Conservation (phyloP, 495 filamentous ascomycete species). For the Choiromyces venosus region DNA sequence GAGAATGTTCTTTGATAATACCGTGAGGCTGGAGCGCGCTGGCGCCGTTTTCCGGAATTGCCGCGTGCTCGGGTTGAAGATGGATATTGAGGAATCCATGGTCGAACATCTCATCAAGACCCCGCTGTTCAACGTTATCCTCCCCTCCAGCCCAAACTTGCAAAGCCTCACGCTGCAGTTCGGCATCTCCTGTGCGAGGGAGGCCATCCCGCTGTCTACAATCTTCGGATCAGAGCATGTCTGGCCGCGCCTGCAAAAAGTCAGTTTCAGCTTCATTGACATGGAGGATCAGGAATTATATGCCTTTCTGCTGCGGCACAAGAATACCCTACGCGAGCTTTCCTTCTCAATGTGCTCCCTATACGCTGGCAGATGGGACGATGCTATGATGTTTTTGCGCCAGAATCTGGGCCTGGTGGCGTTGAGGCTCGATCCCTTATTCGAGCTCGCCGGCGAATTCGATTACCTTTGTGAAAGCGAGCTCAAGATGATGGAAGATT, state of each 20-base stretch:
- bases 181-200: conserved; percentile 12
- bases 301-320: conserved; percentile 14
- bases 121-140: conserved; percentile 13
- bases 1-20: conserved; percentile 16
- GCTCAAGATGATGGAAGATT: conserved; percentile 12
- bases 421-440: not conserved
- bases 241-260: conserved; percentile 12
- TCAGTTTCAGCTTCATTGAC: conserved; percentile 24
- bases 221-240: conserved; percentile 16
- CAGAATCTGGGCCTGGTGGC: conserved; percentile 13
- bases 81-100: conserved; percentile 21
- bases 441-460: conserved; percentile 7
- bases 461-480: conserved; percentile 6
- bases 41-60: conserved; percentile 10
- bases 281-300: conserved; percentile 19
- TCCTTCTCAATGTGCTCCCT: conserved; percentile 14
- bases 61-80: conserved; percentile 11
- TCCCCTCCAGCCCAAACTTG: conserved; percentile 10
- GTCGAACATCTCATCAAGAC: conserved; percentile 12
- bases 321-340: conserved; percentile 10
- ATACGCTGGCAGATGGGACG: conserved; percentile 12
- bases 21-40: conserved; percentile 5
- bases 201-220: conserved; percentile 9
- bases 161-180: conserved; percentile 18
- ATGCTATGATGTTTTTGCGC: conserved; percentile 14